Evolutionary conservation across 2,329 filamentous ascomycete species (phyloP), one percentile per base, ranked within the genome.

Genomic region (Paecilomyces fulvus): DNA sequence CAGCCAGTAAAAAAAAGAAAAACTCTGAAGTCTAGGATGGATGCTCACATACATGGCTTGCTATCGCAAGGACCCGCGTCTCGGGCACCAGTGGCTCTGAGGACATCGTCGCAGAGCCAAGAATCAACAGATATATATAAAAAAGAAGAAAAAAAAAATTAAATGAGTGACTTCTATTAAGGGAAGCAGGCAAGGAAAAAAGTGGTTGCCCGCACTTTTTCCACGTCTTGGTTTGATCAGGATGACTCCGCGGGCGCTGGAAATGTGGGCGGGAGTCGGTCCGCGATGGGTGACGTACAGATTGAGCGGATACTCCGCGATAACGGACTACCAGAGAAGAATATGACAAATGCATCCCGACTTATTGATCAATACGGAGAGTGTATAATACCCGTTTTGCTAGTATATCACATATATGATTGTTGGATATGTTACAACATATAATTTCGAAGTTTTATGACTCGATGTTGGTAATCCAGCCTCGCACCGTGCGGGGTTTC

Each of bases 21-120:
- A 37, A 37, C 33, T n/a, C 30, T 30, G 31, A 43, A 43, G n/a
- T 43, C 37, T 12, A 10, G 37, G 37, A 43, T 20, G 52, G 54
- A 57, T 46, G 55, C 52, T 58, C 60, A 75, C 87, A 75, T 87
- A 96, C 92, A 92, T 96, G 92, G 75, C 92, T 96, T 71, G 92
- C 91, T 65, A 96, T 83, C 57, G 92, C 91, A 69, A 96, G 81
- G 60, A 96, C 90, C 65, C 80, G 77, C 53, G 83, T 86, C 63
- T 86, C 83, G 23, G 83, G 83, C 52, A 84, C 75, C 55, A 74
- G 65, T 50, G 64, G 64, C 58, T 77, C 74, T 11, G 61, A 59
- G 20, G 65, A 64, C 67, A 73, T 73, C 37, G n/a, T 30, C 5
- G n/a, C 14, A 8, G 37, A 48, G 9, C 14, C 23, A n/a, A 49